These are phyloP conservation scores for Crucihimalaya himalaica DNA, from an alignment of 345 rosid genomes.

Conservation along the genomic window DNA sequence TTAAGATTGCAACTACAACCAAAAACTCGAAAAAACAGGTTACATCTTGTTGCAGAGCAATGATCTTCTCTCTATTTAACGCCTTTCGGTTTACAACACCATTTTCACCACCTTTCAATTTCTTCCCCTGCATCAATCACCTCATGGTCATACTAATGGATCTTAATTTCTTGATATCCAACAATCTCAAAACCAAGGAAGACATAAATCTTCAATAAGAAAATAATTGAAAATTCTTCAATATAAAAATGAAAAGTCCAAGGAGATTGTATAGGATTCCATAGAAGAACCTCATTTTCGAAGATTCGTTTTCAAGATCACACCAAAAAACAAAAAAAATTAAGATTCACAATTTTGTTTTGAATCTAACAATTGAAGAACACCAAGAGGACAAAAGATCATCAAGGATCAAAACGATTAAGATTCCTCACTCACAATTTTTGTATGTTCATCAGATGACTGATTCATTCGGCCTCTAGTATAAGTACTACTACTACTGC, in stretches of 20 bases:
- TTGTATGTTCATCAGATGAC: background rate
- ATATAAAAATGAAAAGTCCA: background rate
- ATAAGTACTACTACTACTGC: background rate
- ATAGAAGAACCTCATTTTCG: background rate
- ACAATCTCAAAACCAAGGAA: background rate
- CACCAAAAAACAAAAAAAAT: background rate
- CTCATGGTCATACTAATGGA: background rate
- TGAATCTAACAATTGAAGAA: background rate
- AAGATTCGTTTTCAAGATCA: background rate
- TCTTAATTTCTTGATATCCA: background rate
- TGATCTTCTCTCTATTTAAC: constrained; percentile 54
- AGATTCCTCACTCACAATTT: constrained; percentile 20
- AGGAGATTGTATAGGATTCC: background rate
- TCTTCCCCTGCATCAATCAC: constrained; percentile 50
- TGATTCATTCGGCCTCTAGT: background rate
- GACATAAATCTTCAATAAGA: background rate
- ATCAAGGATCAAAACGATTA: background rate
- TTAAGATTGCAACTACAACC: background rate
- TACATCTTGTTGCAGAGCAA: constrained; percentile 80
- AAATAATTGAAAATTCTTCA: background rate
- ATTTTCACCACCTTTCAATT: constrained; percentile 46
- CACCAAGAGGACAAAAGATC: background rate
- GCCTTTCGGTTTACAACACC: constrained; percentile 40
- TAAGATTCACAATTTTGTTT: background rate
- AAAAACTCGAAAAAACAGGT: background rate